phyloP scores from a whole-genome alignment of 2,329 filamentous ascomycete species.

The Aspergillus sp. region DNA sequence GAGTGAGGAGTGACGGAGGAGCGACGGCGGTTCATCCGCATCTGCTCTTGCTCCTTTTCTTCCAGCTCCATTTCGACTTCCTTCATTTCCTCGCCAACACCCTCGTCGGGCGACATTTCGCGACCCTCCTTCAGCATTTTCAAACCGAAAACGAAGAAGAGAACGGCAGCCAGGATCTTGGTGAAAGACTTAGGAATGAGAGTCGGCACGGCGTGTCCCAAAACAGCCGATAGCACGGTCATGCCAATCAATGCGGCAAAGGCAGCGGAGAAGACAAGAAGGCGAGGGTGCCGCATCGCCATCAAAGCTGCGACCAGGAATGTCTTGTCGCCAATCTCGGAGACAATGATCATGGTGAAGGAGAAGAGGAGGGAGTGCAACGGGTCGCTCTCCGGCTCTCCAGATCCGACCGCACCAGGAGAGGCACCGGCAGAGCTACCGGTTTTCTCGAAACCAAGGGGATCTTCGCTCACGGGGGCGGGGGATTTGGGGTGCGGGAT shows the following conservation, averaged over 20 bases:
- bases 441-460: slow-evolving; percentile 25
- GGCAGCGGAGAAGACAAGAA: slow-evolving; percentile 93
- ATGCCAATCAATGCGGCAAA: slow-evolving; percentile 87
- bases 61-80: slow-evolving; percentile 93
- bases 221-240: slow-evolving; percentile 89
- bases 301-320: slow-evolving; percentile 96
- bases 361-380: slow-evolving; percentile 88
- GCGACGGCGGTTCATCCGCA: slow-evolving; percentile 64
- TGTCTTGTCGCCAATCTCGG: slow-evolving; percentile 97
- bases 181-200: slow-evolving; percentile 89
- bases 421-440: not conserved
- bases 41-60: slow-evolving; percentile 80
- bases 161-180: slow-evolving; percentile 75
- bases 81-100: slow-evolving; percentile 94
- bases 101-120: slow-evolving; percentile 84
- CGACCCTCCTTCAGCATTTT: slow-evolving; percentile 84
- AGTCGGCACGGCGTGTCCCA: slow-evolving; percentile 88
- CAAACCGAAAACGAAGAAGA: slow-evolving; percentile 88
- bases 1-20: slow-evolving; percentile 72
- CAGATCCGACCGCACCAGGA: slow-evolving; percentile 32
- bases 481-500: slow-evolving; percentile 65
- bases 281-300: slow-evolving; percentile 96
- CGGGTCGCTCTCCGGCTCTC: slow-evolving; percentile 63
- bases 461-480: slow-evolving; percentile 40
- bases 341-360: slow-evolving; percentile 95